Conservation (phyloP, 805 yeast genomes). For the Saccharomycopsis sp. region DNA sequence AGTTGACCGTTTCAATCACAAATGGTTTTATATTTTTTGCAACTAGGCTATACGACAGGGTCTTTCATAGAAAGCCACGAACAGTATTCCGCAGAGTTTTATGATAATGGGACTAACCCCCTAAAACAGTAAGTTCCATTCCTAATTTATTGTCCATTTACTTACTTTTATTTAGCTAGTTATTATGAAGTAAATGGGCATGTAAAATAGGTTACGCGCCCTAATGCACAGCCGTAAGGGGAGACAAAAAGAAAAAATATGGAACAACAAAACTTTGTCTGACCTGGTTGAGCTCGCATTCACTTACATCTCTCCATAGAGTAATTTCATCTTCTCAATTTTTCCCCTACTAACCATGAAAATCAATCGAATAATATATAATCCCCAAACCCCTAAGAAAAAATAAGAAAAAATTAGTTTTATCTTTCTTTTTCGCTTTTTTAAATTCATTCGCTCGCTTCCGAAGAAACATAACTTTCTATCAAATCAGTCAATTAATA, state of each 20-base stretch:
- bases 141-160: no score
- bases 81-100: no score
- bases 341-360: not conserved
- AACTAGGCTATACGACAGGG: no score
- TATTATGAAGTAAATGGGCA: no score
- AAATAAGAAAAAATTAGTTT: not conserved
- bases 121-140: no score
- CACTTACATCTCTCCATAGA: no score
- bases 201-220: not conserved
- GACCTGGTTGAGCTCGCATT: no score
- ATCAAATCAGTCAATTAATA: not conserved
- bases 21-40: no score
- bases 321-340: not conserved
- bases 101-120: no score
- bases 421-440: not conserved
- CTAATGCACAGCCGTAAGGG: constrained; percentile 1
- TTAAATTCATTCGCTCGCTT: not conserved
- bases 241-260: not conserved
- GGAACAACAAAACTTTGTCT: not conserved
- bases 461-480: not conserved
- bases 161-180: no score
- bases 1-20: no score
- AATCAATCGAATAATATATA: not conserved
- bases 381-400: not conserved
- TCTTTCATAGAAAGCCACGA: no score